Evolutionary conservation across 352 stramenopile species (phyloP), one percentile per base, ranked within the genome.

Genomic region (Thalassiosira exigua): DNA sequence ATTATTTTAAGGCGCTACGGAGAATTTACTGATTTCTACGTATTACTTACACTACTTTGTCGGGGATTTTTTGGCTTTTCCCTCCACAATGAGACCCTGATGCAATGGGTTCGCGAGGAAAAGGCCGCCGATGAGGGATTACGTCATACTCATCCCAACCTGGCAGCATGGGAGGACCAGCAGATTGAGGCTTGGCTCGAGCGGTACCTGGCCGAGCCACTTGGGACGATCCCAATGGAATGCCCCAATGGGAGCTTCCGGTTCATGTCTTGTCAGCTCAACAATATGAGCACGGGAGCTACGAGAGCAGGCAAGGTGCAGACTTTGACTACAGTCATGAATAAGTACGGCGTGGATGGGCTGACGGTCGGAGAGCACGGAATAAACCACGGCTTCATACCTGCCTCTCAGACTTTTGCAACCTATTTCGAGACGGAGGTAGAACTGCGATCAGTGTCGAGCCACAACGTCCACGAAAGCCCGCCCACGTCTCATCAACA

Each of bases 391-490:
- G n/a, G 48, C 26, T 5, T 4, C 17, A 21, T 21, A 2, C 9
- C 29, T 4, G 5, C 27, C 14, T 66, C 56, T 27, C 22, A 66
- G 27, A 66, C 27, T 21, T 24, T 66, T 22, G 27, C 27, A 19
- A 51, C 12, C 29, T 66, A 27, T 7, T 66, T 66, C 27, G 56
- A 66, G 29, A 53, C 39, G 14, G 59, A 69, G 39, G 59, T 56
- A 3, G 59, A 69, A 1, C 1, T 39, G 11, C 50, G 42, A 32
- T 69, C 36, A 36, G 42, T 69, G 11, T 44, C 27, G n/a, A n/a
- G 4, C 3, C 39, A 53, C 26, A 69, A 69, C 59, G 21, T 3
- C 41, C n/a, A 3, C 1, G 59, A 69, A 17, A 33, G 21, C 19
- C 17, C 19, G 1, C 14, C 33, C 14, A 27, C 17, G 7, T 14